phyloP scores from a whole-genome alignment of 805 yeast genomes.

The Lachancea sp. region DNA sequence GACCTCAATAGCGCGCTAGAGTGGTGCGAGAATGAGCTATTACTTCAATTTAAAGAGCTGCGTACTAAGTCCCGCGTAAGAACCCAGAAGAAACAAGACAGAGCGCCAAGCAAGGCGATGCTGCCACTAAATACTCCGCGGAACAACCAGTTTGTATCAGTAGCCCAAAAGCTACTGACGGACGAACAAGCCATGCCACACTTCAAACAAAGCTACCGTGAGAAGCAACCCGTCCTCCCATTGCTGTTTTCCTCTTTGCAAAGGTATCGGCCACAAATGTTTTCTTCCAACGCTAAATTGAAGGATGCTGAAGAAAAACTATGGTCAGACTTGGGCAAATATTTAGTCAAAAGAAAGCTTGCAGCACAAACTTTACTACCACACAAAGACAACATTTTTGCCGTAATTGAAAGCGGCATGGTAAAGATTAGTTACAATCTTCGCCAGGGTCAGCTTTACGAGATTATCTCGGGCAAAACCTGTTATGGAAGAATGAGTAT shows the following conservation, averaged over 20 bases:
- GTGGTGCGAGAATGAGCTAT: slow-evolving; percentile 92
- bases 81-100: slow-evolving; percentile 10
- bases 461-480: slow-evolving; percentile 48
- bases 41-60: slow-evolving; percentile 37
- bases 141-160: slow-evolving; percentile 36
- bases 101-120: slow-evolving; percentile 7
- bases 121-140: slow-evolving; percentile 36
- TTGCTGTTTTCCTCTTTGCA: slow-evolving; percentile 27
- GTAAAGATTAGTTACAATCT: slow-evolving; percentile 47
- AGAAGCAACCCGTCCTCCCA: slow-evolving; percentile 23
- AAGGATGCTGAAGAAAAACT: slow-evolving; percentile 42
- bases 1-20: slow-evolving; percentile 84
- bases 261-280: slow-evolving; percentile 24
- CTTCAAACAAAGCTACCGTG: slow-evolving; percentile 16
- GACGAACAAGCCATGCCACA: slow-evolving; percentile 26
- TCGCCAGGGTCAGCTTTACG: slow-evolving; percentile 36
- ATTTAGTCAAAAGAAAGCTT: slow-evolving; percentile 45
- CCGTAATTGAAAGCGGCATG: slow-evolving; percentile 53
- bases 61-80: slow-evolving; percentile 25
- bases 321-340: slow-evolving; percentile 60
- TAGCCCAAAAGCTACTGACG: slow-evolving; percentile 33
- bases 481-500: slow-evolving; percentile 42
- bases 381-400: slow-evolving; percentile 36
- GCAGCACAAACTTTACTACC: slow-evolving; percentile 43
- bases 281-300: slow-evolving; percentile 23